Base-by-base conservation (phyloP, 2,329 filamentous ascomycete genomes). In the Colletotrichum tropicale region DNA sequence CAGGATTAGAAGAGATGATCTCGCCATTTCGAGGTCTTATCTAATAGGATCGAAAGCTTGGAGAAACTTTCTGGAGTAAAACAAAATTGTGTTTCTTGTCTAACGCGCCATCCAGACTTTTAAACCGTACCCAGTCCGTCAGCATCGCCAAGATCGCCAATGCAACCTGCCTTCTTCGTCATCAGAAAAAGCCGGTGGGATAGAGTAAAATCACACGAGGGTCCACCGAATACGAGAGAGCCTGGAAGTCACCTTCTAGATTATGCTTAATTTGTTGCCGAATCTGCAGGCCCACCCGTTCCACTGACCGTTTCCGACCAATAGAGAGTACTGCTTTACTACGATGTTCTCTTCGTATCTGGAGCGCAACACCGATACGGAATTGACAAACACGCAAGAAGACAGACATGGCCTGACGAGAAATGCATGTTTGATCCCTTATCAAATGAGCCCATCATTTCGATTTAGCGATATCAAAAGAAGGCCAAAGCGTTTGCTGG, bases 401-500 rank as follows among this genome's bases (percentile, higher is more conserved):
- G 43, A 13, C 10, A 21, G 43, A 21, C n/a, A 52, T 6, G 10
- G n/a, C 43, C 43, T 52, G n/a, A 52, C 1, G n/a, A 52, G n/a
- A 52, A 52, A 13, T 24, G 43, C n/a, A 52, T 52, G 12, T 52
- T 13, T 21, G 43, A 13, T 6, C n/a, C 10, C n/a, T 12, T 52
- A 52, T 21, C 43, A 24, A 13, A 12, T 52, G 43, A 21, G n/a
- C n/a, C n/a, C n/a, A 52, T 52, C 43, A 52, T 21, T 24, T 21
- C 10, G 43, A 21, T 13, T 21, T 13, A 52, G n/a, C n/a, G 43
- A 52, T 3, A 58, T 68, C 13, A 68, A 8, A 77, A 75, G 48
- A 71, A 69, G 10, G 71, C 75, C 16, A 77, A 18, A 9, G 75
- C 75, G 56, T 77, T 77, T 10, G 75, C 66, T 26, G 75, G 75